phyloP scores from a whole-genome alignment of 805 yeast species.

The Candida endomychidarum region DNA sequence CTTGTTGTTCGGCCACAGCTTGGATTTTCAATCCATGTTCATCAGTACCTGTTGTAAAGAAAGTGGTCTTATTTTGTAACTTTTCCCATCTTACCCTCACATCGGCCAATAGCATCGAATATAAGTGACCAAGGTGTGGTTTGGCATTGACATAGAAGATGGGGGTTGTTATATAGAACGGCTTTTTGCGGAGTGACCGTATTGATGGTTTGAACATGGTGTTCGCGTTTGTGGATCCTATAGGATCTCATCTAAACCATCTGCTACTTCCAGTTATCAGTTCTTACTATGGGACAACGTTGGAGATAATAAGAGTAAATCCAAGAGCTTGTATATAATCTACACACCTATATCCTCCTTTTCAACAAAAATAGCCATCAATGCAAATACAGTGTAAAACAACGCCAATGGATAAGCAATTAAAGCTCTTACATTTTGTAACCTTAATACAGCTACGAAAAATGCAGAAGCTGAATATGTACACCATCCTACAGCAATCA shows the following conservation, averaged over 20 bases:
- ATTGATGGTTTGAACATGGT: too few species aligned
- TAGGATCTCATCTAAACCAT: too few species aligned
- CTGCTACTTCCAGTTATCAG: too few species aligned
- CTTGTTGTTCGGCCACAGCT: conserved; percentile 64
- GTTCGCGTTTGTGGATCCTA: too few species aligned
- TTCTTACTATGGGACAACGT: too few species aligned
- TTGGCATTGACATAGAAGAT: conserved; percentile 93
- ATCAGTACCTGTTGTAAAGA: conserved; percentile 89
- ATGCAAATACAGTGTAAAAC: conserved; percentile 90
- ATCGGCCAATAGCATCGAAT: conserved; percentile 84
- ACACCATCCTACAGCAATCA: conserved; percentile 80
- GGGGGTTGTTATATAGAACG: conserved; percentile 62
- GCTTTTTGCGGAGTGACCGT: conserved; percentile 1
- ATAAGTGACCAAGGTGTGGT: conserved; percentile 93
- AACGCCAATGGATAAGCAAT: conserved; percentile 91
- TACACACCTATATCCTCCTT: conserved; percentile 19
- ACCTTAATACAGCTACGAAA: conserved; percentile 78
- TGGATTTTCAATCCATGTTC: conserved; percentile 96
- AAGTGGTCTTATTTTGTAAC: conserved; percentile 33
- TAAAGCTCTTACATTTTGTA: conserved; percentile 81
- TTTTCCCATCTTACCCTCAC: conserved; percentile 71
- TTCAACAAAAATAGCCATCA: conserved; percentile 86
- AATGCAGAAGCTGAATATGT: conserved; percentile 92
- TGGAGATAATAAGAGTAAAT: too few species aligned
- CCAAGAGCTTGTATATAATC: too few species aligned